These are phyloP conservation scores for Zygoascus flipseniorum DNA, from an alignment of 805 yeast species.

Conservation along the genomic window DNA sequence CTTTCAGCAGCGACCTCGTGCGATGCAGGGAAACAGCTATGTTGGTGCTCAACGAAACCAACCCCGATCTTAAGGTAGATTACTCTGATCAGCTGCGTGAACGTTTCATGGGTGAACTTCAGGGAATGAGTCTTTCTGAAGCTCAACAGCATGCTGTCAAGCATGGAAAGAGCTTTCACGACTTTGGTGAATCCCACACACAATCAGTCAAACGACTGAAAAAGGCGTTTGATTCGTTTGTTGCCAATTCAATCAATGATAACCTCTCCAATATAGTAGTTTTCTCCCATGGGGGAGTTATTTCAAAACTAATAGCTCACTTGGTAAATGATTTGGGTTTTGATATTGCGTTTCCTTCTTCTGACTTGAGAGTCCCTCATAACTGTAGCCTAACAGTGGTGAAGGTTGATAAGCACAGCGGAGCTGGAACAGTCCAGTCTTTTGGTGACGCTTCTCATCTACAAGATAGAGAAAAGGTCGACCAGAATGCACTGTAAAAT, in stretches of 20 bases:
- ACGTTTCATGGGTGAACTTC: constrained; percentile 68
- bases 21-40: constrained; percentile 41
- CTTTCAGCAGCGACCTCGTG: constrained; percentile 44
- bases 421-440: constrained; percentile 37
- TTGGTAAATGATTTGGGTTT: constrained; percentile 35
- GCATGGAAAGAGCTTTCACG: constrained; percentile 51
- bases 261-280: constrained; percentile 36
- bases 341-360: constrained; percentile 30
- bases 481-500: constrained; percentile 12
- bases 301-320: constrained; percentile 49
- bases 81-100: constrained; percentile 51
- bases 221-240: constrained; percentile 35
- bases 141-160: constrained; percentile 45
- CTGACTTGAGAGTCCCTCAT: constrained; percentile 50
- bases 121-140: constrained; percentile 62
- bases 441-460: constrained; percentile 67
- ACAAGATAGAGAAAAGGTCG: constrained; percentile 33
- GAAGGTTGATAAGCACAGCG: constrained; percentile 39
- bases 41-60: constrained; percentile 29
- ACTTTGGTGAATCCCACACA: constrained; percentile 52
- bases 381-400: constrained; percentile 68
- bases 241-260: constrained; percentile 31
- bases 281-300: constrained; percentile 78
- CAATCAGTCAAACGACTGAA: constrained; percentile 40
- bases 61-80: constrained; percentile 19